phyloP scores from a whole-genome alignment of 2,329 filamentous ascomycete species.

The Colletotrichum gigasporum region DNA sequence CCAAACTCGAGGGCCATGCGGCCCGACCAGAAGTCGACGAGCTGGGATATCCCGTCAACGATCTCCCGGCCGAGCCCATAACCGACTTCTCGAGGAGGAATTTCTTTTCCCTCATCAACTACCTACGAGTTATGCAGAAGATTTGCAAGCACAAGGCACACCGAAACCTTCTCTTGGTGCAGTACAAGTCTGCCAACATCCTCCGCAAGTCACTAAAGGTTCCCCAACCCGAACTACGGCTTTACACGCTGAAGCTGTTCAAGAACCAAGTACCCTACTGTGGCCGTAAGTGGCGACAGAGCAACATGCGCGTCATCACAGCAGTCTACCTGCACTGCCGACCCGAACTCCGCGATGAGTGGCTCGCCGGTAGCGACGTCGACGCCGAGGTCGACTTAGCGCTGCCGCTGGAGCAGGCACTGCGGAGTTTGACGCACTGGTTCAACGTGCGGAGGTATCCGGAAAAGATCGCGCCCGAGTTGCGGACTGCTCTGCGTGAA shows the following conservation, averaged over 20 bases:
- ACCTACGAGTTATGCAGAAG: slow-evolving; percentile 95
- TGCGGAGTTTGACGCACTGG: slow-evolving; percentile 93
- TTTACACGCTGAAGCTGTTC: slow-evolving; percentile 97
- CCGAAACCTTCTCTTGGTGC: slow-evolving; percentile 90
- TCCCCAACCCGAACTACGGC: slow-evolving; percentile 84
- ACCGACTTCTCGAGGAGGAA: slow-evolving; percentile 93
- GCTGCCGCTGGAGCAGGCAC: slow-evolving; percentile 88
- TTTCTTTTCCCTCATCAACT: slow-evolving; percentile 95
- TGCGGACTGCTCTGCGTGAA: slow-evolving; percentile 69
- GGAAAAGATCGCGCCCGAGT: slow-evolving; percentile 74
- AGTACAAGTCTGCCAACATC: slow-evolving; percentile 94
- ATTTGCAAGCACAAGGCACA: slow-evolving; percentile 96
- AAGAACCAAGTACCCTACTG: slow-evolving; percentile 99
- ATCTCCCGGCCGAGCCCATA: slow-evolving; percentile 78
- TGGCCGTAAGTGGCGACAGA: slow-evolving; percentile 96
- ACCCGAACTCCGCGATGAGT: slow-evolving; percentile 93
- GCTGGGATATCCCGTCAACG: slow-evolving; percentile 80
- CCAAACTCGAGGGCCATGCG: slow-evolving; percentile 45
- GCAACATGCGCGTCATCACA: slow-evolving; percentile 98
- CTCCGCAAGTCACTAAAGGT: slow-evolving; percentile 91
- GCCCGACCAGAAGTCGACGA: slow-evolving; percentile 79
- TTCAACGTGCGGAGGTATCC: slow-evolving; percentile 87
- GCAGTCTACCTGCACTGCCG: slow-evolving; percentile 94
- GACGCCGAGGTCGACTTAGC: slow-evolving; percentile 95
- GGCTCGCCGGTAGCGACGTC: slow-evolving; percentile 89